A percentile compares a stretch with the other conserved stretches of the same genome.
These are phyloP conservation scores for Pseudocercospora cruenta DNA, from an alignment of 2,329 filamentous ascomycete species.

Conservation along the genomic window DNA sequence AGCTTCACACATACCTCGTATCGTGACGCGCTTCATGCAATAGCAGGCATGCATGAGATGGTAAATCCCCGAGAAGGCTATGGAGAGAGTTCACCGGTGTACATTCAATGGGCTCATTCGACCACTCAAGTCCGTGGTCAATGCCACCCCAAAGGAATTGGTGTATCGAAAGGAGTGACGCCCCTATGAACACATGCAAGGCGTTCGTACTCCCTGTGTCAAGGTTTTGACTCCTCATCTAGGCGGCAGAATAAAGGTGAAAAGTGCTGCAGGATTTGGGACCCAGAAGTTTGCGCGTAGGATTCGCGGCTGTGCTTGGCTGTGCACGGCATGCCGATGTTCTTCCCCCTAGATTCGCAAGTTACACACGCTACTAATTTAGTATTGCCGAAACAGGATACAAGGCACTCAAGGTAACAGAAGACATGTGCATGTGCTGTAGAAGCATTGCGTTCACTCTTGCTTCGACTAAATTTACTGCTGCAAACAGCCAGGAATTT, in stretches of 20 bases:
- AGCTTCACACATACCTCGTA: neutral
- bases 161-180: neutral
- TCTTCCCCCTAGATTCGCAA: neutral
- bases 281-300: neutral
- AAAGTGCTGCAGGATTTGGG: slow-evolving; percentile 1
- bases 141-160: neutral
- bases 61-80: neutral
- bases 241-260: neutral
- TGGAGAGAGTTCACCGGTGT: neutral
- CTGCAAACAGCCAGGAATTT: neutral
- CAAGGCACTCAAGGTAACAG: neutral
- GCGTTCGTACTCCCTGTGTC: neutral
- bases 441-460: neutral
- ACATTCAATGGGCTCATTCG: neutral
- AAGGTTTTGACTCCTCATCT: slow-evolving; percentile 1
- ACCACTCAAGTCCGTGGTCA: neutral
- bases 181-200: neutral
- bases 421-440: neutral
- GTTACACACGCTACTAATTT: neutral
- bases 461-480: neutral
- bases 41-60: neutral
- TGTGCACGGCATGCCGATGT: neutral
- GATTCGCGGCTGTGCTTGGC: slow-evolving; percentile 1
- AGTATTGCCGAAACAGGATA: neutral
- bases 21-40: neutral